These are phyloP conservation scores for Ambrosiella beaveri DNA, from an alignment of 2,329 filamentous ascomycete genomes.

Conservation along the genomic window DNA sequence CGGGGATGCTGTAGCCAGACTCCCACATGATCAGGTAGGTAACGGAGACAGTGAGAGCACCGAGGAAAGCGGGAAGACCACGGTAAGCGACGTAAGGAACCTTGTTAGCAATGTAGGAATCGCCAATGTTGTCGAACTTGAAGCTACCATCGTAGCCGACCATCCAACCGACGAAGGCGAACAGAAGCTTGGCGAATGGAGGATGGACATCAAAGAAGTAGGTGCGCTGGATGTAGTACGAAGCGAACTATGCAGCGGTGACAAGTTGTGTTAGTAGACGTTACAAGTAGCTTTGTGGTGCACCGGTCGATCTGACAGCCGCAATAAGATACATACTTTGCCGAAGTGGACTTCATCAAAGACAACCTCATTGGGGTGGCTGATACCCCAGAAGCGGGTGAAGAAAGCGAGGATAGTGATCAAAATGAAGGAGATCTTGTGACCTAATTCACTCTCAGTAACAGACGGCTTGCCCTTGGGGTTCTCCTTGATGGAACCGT, in stretches of 20 bases:
- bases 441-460: constrained; percentile 53
- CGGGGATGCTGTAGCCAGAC: constrained; percentile 89
- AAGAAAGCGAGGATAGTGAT: constrained; percentile 74
- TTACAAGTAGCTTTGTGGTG: too few relatives aligned
- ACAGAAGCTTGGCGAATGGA: constrained; percentile 93
- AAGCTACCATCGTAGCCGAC: constrained; percentile 95
- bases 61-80: constrained; percentile 78
- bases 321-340: constrained; percentile 48
- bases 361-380: constrained; percentile 87
- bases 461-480: constrained; percentile 17
- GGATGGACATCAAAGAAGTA: constrained; percentile 99
- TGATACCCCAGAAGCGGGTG: constrained; percentile 92
- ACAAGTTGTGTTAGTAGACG: not conserved
- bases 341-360: constrained; percentile 99
- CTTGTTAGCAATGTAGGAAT: constrained; percentile 93
- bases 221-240: constrained; percentile 79
- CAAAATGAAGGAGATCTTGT: constrained; percentile 58
- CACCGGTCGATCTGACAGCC: not conserved
- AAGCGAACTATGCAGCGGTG: constrained; percentile 40
- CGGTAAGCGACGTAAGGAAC: constrained; percentile 95
- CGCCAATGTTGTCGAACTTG: constrained; percentile 97
- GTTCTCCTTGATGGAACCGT: constrained; percentile 27
- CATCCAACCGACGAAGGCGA: constrained; percentile 92
- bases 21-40: constrained; percentile 99
- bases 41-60: constrained; percentile 82